These are phyloP conservation scores for Diversispora epigaea DNA, from an alignment of 192 early-diverging fungal genomes.

Conservation along the genomic window DNA sequence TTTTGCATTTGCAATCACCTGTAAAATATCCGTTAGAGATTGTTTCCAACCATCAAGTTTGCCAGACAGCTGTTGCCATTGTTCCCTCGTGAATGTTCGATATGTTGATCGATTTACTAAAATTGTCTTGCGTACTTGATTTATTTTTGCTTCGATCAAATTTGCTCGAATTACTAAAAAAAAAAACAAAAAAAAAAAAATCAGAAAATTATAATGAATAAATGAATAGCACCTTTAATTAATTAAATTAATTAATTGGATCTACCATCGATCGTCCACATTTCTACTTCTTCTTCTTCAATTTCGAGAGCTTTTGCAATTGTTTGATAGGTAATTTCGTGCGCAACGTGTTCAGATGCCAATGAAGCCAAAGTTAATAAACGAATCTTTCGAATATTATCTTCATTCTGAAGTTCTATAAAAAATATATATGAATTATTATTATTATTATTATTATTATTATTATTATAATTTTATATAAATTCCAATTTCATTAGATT, in stretches of 20 bases:
- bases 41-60: constrained; percentile 77
- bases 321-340: constrained; percentile 69
- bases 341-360: constrained; percentile 65
- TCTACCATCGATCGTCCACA: constrained; percentile 88
- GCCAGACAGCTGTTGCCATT: constrained; percentile 77
- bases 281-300: constrained; percentile 79
- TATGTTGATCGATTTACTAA: constrained; percentile 81
- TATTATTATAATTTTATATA: too few relatives aligned
- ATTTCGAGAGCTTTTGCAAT: constrained; percentile 77
- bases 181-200: neutral
- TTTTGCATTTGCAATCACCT: constrained; percentile 89
- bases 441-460: too few relatives aligned
- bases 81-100: constrained; percentile 73
- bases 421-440: constrained; percentile 2
- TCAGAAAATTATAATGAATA: neutral
- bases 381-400: constrained; percentile 78
- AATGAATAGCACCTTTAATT: neutral
- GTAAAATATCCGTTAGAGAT: constrained; percentile 74
- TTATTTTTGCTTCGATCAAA: constrained; percentile 91
- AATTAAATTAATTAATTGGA: neutral
- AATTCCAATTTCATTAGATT: too few relatives aligned
- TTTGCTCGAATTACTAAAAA: constrained; percentile 72
- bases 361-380: constrained; percentile 79
- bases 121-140: constrained; percentile 83
- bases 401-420: constrained; percentile 48